Evolutionary conservation across 768 basidiomycete genomes (phyloP).

Genomic region (Naematelia aurantialba): DNA sequence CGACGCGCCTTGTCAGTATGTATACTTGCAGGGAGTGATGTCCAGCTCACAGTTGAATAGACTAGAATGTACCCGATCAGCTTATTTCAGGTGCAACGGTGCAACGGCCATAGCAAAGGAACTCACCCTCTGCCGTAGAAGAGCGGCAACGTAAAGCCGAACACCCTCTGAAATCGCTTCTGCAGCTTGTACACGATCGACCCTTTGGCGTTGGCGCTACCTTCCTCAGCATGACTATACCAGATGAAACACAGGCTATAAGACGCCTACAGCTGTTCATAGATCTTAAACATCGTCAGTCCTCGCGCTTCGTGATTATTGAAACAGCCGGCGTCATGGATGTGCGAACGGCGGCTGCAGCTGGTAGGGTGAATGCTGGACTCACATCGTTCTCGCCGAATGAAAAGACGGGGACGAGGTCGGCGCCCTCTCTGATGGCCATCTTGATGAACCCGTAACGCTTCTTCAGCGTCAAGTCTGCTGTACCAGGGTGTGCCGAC

Average conservation of each 20-base stretch:
- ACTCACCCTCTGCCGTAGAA: slow-evolving; percentile 84
- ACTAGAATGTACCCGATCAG: no score
- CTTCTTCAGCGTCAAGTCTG: slow-evolving; percentile 58
- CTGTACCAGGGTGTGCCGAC: slow-evolving; percentile 93
- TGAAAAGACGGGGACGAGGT: slow-evolving; percentile 94
- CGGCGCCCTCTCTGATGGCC: slow-evolving; percentile 58
- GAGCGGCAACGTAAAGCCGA: slow-evolving; percentile 94
- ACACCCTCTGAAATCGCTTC: slow-evolving; percentile 82
- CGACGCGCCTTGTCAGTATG: not conserved
- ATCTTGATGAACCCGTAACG: slow-evolving; percentile 90
- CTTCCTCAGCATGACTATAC: not conserved
- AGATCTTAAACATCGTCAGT: slow-evolving; percentile 62
- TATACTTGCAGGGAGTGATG: not conserved
- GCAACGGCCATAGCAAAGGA: no score
- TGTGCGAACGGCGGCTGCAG: no score
- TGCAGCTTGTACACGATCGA: slow-evolving; percentile 81
- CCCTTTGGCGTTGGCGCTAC: slow-evolving; percentile 73
- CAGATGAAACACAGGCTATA: not conserved
- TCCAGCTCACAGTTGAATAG: slow-evolving; percentile 75
- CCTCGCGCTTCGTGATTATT: no score
- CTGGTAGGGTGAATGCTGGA: slow-evolving; percentile 12
- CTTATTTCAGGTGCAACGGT: no score
- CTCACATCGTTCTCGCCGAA: slow-evolving; percentile 97
- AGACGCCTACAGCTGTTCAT: slow-evolving; percentile 71
- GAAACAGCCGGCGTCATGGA: no score